These are phyloP conservation scores for Hygrophorus pudorinus DNA, from an alignment of 768 basidiomycete genomes.

Conservation along the genomic window DNA sequence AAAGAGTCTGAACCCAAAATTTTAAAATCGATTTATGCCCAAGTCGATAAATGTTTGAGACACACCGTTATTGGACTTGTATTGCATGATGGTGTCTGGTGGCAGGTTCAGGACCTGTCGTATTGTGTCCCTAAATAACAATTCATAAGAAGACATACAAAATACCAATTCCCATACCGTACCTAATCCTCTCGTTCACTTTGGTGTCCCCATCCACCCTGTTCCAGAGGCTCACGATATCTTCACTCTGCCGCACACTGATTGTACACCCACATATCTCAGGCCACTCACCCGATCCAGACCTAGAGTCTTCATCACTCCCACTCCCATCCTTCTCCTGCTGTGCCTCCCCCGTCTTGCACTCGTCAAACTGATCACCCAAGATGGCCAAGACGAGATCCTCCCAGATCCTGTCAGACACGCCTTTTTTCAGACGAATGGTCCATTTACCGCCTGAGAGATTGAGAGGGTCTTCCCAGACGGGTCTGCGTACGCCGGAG, in stretches of 20 bases:
- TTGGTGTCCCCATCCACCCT: slow-evolving; percentile 67
- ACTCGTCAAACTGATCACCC: slow-evolving; percentile 83
- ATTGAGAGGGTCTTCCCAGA: slow-evolving; percentile 95
- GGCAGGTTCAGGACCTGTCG: slow-evolving; percentile 69
- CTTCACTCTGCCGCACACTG: slow-evolving; percentile 87
- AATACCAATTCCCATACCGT: slow-evolving; percentile 18
- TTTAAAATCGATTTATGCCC: too few relatives aligned
- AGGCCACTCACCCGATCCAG: slow-evolving; percentile 43
- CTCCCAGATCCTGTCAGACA: slow-evolving; percentile 89
- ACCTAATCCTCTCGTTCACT: slow-evolving; percentile 78
- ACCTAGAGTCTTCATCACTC: slow-evolving; percentile 28
- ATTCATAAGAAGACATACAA: slow-evolving; percentile 4
- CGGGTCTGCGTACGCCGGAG: slow-evolving; percentile 71
- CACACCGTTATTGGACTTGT: slow-evolving; percentile 86
- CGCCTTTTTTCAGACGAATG: slow-evolving; percentile 81
- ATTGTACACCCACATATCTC: slow-evolving; percentile 95
- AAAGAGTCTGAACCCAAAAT: slow-evolving; percentile 75
- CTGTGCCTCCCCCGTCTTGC: slow-evolving; percentile 31
- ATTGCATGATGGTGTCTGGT: slow-evolving; percentile 77
- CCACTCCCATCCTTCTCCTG: slow-evolving; percentile 16
- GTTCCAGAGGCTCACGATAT: slow-evolving; percentile 92
- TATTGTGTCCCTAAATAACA: slow-evolving; percentile 59
- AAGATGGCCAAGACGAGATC: slow-evolving; percentile 78
- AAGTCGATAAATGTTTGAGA: too few relatives aligned
- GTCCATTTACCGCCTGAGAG: slow-evolving; percentile 90